Evolutionary conservation across 331 rosid species (phyloP).

Genomic region (Stylosanthes scabra): DNA sequence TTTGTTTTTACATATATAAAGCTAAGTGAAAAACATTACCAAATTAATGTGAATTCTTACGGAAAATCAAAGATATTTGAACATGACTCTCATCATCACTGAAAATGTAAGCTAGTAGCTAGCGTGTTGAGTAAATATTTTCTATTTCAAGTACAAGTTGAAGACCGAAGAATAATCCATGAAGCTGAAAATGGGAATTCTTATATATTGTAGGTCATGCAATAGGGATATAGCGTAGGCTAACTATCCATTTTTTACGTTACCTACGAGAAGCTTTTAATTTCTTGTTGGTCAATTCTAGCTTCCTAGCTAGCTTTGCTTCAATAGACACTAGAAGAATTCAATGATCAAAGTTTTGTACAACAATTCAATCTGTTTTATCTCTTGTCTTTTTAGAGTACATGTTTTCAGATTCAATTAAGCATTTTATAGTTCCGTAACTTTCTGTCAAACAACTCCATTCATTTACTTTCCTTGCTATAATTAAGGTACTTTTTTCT

Average conservation of each 20-base stretch:
- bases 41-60: constrained; percentile 14
- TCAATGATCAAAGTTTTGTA: background rate
- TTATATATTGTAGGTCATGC: background rate
- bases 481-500: no score
- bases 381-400: no score
- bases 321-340: background rate
- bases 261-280: background rate
- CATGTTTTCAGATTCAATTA: no score
- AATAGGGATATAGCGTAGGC: background rate
- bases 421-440: no score
- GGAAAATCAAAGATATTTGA: background rate
- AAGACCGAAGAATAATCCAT: background rate
- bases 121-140: background rate
- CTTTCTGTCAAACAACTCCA: no score
- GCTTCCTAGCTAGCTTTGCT: constrained; percentile 1
- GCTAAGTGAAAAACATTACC: constrained; percentile 8
- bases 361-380: no score
- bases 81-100: background rate
- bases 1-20: constrained; percentile 18
- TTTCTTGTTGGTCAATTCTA: background rate
- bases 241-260: constrained; percentile 2
- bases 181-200: background rate
- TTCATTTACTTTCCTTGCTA: no score
- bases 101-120: background rate
- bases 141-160: background rate